phyloP scores from a whole-genome alignment of 2,329 filamentous ascomycete genomes.

The Diplocarpon rosae region DNA sequence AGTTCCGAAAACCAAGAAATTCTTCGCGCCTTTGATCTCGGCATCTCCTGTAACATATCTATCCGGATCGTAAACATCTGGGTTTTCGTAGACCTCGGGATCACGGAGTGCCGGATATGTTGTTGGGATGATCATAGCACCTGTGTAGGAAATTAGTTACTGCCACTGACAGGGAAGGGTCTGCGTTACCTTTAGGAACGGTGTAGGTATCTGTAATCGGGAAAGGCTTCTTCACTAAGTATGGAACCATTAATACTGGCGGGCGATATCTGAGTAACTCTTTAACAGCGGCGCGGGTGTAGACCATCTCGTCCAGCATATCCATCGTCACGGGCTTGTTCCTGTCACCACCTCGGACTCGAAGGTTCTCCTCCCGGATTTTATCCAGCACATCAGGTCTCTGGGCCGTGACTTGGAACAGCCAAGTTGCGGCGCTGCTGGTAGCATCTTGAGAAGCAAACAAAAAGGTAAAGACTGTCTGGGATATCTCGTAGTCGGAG shows the following conservation, averaged over 20 bases:
- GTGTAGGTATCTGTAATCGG: conserved; percentile 81
- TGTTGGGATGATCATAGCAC: conserved; percentile 88
- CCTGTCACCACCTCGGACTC: conserved; percentile 62
- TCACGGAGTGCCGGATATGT: conserved; percentile 87
- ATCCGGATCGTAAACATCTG: conserved; percentile 81
- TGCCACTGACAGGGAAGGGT: not conserved
- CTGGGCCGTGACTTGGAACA: conserved; percentile 91
- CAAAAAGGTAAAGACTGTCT: conserved; percentile 91
- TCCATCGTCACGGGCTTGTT: conserved; percentile 66
- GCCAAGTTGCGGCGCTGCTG: conserved; percentile 84
- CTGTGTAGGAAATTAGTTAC: conserved; percentile 28
- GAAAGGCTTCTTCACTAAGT: conserved; percentile 89
- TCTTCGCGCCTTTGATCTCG: conserved; percentile 71
- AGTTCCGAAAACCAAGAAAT: conserved; percentile 91
- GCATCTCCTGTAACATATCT: conserved; percentile 85
- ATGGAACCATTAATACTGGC: conserved; percentile 94
- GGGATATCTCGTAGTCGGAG: conserved; percentile 79
- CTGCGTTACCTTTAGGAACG: conserved; percentile 64
- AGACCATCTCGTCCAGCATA: conserved; percentile 76
- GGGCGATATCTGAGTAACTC: conserved; percentile 90
- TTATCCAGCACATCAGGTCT: conserved; percentile 85
- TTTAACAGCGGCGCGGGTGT: conserved; percentile 84
- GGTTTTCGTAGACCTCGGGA: conserved; percentile 81
- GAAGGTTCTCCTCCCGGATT: conserved; percentile 82
- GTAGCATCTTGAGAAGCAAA: conserved; percentile 98